Conservation (phyloP, 371 early-diverging fungal species). For the Batkoa obscura region DNA sequence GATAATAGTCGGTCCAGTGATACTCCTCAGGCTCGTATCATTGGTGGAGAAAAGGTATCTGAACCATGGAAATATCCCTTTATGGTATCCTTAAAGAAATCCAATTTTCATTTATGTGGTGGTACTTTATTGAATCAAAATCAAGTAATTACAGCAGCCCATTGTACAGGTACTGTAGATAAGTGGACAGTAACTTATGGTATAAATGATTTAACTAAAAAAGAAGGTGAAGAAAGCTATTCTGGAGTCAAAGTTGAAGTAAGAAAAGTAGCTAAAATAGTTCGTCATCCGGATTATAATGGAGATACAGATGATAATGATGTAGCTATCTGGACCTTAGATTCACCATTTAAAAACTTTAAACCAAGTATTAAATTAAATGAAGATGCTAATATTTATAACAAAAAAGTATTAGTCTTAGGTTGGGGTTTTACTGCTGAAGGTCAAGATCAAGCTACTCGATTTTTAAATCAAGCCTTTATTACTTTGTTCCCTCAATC, state of each 20-base stretch:
- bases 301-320: not conserved
- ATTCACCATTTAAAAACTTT: too few relatives aligned
- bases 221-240: not conserved
- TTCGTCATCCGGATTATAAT: not conserved
- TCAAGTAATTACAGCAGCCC: conserved; percentile 5
- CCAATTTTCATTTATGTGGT: conserved; percentile 4
- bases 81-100: conserved; percentile 5
- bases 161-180: conserved; percentile 4
- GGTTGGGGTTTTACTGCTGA: conserved; percentile 22
- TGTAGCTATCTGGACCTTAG: not conserved
- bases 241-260: too few relatives aligned
- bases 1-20: too few relatives aligned
- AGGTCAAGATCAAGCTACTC: not conserved
- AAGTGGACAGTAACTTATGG: not conserved
- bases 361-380: not conserved
- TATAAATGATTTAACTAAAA: not conserved
- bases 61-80: conserved; percentile 4
- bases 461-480: conserved; percentile 5
- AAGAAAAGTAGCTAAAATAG: not conserved
- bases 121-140: not conserved
- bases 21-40: not conserved
- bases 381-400: conserved; percentile 1
- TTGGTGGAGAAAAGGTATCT: not conserved
- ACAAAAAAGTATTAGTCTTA: conserved; percentile 13
- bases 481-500: conserved; percentile 10